Conservation (phyloP, 2,329 filamentous ascomycete genomes). For the Coniochaeta sp. region DNA sequence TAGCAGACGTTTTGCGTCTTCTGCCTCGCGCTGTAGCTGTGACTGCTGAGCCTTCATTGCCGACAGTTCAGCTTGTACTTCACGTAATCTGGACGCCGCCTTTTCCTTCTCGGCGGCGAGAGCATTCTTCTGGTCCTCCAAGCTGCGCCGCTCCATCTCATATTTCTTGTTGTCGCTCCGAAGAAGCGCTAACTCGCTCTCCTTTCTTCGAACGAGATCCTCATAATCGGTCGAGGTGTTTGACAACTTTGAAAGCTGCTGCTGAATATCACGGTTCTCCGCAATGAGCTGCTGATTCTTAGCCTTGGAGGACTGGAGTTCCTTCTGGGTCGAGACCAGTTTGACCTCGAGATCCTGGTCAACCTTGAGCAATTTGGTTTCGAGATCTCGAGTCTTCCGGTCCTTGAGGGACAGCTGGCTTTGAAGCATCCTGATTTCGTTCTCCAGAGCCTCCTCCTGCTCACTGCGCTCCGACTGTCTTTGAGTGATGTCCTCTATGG, state of each 20-base stretch:
- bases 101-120: constrained; percentile 73
- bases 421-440: constrained; percentile 84
- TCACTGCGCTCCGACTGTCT: constrained; percentile 66
- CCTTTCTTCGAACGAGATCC: constrained; percentile 85
- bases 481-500: constrained; percentile 63
- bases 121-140: constrained; percentile 70
- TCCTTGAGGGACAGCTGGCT: constrained; percentile 87
- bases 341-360: constrained; percentile 89
- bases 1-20: constrained; percentile 78
- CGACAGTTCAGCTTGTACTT: constrained; percentile 81
- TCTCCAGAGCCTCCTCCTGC: constrained; percentile 68
- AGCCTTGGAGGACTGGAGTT: constrained; percentile 65
- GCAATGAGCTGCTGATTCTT: constrained; percentile 69
- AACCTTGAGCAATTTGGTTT: constrained; percentile 72
- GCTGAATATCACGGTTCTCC: constrained; percentile 76
- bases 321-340: constrained; percentile 68
- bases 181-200: constrained; percentile 82
- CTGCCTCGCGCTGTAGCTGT: constrained; percentile 80
- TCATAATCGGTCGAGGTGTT: constrained; percentile 93
- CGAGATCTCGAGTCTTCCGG: constrained; percentile 80
- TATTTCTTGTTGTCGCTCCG: constrained; percentile 78
- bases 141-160: constrained; percentile 68
- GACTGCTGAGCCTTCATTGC: constrained; percentile 78
- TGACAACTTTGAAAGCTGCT: constrained; percentile 80
- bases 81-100: constrained; percentile 66